phyloP scores from a whole-genome alignment of 208 protist genomes.

The Wallacemonas sp. region DNA sequence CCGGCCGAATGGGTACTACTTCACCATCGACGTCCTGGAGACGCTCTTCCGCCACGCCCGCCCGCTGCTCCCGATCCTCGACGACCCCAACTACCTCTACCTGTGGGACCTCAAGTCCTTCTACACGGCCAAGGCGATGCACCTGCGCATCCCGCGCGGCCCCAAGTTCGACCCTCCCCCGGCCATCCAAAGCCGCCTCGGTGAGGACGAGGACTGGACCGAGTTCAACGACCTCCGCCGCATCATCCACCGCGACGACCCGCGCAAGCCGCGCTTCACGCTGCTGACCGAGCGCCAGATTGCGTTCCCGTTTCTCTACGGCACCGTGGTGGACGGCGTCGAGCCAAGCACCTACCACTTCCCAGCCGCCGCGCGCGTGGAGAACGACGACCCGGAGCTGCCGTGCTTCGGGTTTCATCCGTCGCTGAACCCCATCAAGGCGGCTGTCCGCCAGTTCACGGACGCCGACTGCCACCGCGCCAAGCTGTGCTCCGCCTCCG shows the following conservation, averaged over 20 bases:
- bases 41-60: slow-evolving; percentile 94
- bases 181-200: slow-evolving; percentile 25
- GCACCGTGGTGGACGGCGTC: slow-evolving; percentile 95
- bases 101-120: slow-evolving; percentile 99
- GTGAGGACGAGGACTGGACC: slow-evolving; percentile 99
- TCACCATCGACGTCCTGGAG: slow-evolving; percentile 83
- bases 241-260: slow-evolving; percentile 98
- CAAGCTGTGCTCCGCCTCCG: slow-evolving; percentile 44
- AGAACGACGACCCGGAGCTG: slow-evolving; percentile 96
- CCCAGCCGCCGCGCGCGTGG: slow-evolving; percentile 91
- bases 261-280: slow-evolving; percentile 86
- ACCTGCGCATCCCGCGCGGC: slow-evolving; percentile 99
- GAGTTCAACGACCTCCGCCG: slow-evolving; percentile 99
- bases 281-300: slow-evolving; percentile 99
- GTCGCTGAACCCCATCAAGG: slow-evolving; percentile 98
- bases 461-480: slow-evolving; percentile 30
- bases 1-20: slow-evolving; percentile 93
- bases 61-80: slow-evolving; percentile 97
- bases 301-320: slow-evolving; percentile 99
- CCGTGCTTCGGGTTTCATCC: slow-evolving; percentile 99
- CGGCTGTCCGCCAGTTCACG: slow-evolving; percentile 52
- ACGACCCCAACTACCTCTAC: slow-evolving; percentile 99
- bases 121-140: slow-evolving; percentile 99
- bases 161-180: slow-evolving; percentile 96
- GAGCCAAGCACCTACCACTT: slow-evolving; percentile 95